Percentiles rank a stretch among this genome's conserved stretches.
These are phyloP conservation scores for Oenanthe sinensis DNA, from an alignment of 129 eudicot species.

Conservation along the genomic window DNA sequence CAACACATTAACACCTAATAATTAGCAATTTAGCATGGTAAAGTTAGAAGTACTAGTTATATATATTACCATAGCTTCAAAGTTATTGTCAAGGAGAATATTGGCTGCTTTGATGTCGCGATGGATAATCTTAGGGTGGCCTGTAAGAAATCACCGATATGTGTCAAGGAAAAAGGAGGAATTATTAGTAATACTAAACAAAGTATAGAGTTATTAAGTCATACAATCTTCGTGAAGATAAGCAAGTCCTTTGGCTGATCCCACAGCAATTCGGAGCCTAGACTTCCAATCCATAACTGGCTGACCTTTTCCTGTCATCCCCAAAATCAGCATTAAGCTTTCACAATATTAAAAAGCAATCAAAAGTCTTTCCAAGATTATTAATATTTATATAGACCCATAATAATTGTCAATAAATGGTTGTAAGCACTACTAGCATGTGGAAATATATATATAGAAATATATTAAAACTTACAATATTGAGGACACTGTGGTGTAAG, in stretches of 20 bases:
- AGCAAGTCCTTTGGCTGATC: slow-evolving; percentile 93
- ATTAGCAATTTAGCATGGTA: background rate
- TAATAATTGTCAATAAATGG: background rate
- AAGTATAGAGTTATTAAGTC: background rate
- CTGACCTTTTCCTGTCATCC: slow-evolving; percentile 49
- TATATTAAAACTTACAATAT: background rate
- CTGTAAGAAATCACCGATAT: slow-evolving; percentile 16
- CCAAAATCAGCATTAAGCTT: slow-evolving; percentile 7
- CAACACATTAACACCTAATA: background rate
- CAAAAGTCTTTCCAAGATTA: background rate
- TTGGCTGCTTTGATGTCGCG: slow-evolving; percentile 60
- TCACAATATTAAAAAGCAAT: background rate
- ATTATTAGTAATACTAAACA: background rate
- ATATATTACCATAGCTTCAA: slow-evolving; percentile 46
- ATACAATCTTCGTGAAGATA: slow-evolving; percentile 95
- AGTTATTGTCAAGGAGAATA: slow-evolving; percentile 44
- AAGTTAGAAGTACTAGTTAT: background rate
- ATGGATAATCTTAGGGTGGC: slow-evolving; percentile 54
- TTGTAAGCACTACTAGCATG: background rate
- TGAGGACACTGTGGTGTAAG: background rate
- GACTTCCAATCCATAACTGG: slow-evolving; percentile 61
- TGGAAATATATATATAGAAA: background rate
- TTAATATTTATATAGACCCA: background rate
- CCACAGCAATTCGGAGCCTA: slow-evolving; percentile 75
- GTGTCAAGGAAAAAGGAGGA: background rate